These are phyloP conservation scores for Ministeria vibrans DNA, from an alignment of 78 protist species.

Conservation along the genomic window DNA sequence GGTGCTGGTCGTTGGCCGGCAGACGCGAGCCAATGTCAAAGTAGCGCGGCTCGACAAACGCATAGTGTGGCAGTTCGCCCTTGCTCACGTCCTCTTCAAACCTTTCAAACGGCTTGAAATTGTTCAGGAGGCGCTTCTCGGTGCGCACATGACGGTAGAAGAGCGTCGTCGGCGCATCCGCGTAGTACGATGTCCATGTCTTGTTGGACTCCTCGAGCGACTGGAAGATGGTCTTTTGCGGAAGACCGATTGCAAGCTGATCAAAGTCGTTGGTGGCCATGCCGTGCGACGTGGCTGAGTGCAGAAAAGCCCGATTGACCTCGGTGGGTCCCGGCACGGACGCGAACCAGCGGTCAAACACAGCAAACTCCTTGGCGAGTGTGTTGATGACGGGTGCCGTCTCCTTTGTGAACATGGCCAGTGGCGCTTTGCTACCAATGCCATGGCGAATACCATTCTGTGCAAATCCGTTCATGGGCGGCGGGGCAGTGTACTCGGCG, in stretches of 20 bases:
- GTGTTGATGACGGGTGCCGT: neutral
- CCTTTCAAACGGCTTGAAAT: too few relatives aligned
- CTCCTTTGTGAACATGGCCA: neutral
- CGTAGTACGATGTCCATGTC: neutral
- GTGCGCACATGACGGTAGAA: neutral
- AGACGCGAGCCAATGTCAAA: neutral
- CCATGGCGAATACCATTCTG: neutral
- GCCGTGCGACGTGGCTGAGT: constrained; percentile 29
- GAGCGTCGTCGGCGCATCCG: neutral
- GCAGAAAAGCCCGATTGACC: constrained; percentile 23
- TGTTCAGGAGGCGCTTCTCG: neutral
- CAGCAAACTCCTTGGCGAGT: constrained; percentile 8
- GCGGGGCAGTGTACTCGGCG: neutral
- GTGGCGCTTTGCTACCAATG: neutral
- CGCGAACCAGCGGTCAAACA: constrained; percentile 13
- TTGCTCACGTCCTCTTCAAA: neutral
- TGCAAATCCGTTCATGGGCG: constrained; percentile 19
- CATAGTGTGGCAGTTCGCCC: neutral
- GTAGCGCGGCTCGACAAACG: constrained; percentile 1
- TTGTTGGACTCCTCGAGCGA: neutral
- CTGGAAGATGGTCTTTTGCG: constrained; percentile 18
- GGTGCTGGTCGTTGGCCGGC: constrained; percentile 22
- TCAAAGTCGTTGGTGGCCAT: neutral
- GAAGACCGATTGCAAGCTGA: neutral
- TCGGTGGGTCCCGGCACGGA: constrained; percentile 22